phyloP scores from a whole-genome alignment of 2,329 filamentous ascomycete species.

The Colletotrichum destructivum region DNA sequence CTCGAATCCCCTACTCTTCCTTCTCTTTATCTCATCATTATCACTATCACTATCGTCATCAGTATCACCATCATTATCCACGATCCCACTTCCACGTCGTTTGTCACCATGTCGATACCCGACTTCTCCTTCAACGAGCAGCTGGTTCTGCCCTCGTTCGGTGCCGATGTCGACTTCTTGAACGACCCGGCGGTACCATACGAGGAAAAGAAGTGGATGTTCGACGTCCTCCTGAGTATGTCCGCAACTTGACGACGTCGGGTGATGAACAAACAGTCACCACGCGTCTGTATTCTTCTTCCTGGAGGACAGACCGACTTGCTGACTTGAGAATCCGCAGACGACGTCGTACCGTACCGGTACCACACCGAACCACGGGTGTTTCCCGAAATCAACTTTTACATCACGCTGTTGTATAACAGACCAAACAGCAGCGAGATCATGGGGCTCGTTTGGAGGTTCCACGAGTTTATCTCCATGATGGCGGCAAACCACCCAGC shows the following conservation, averaged over 20 bases:
- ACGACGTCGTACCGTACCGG: conserved; percentile 13
- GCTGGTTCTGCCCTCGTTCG: neutral
- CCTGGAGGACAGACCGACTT: neutral
- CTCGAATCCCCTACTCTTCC: too few relatives aligned
- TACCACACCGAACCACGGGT: neutral
- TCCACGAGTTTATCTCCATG: conserved; percentile 15
- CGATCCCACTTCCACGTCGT: neutral
- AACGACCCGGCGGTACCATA: neutral
- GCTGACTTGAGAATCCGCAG: neutral
- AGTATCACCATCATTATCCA: neutral
- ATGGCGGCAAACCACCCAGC: neutral
- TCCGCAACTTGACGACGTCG: neutral
- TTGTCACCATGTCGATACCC: neutral
- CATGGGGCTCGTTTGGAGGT: neutral
- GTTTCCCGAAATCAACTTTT: conserved; percentile 18
- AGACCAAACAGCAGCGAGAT: neutral
- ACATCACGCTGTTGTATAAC: neutral
- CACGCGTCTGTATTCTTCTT: neutral
- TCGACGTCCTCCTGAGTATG: conserved; percentile 19
- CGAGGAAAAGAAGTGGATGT: conserved; percentile 10
- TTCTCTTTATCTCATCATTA: neutral
- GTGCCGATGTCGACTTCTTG: conserved; percentile 3
- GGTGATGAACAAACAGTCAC: too few relatives aligned
- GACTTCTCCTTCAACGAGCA: neutral
- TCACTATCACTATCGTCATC: too few relatives aligned